These are phyloP conservation scores for Darksidea phi DNA, from an alignment of 495 filamentous ascomycete genomes.

Conservation along the genomic window DNA sequence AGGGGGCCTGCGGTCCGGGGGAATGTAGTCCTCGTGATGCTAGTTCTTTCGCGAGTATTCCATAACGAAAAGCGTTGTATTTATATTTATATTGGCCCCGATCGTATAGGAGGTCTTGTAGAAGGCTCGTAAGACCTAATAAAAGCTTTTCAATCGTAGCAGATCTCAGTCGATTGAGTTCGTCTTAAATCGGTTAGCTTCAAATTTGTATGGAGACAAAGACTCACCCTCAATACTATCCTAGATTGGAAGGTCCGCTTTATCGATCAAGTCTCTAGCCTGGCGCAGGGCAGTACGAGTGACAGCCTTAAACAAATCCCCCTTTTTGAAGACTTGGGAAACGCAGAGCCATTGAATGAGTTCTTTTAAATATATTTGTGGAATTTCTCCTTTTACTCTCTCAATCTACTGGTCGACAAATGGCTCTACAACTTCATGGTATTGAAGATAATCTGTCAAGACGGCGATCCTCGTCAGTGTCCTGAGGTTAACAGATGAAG, in stretches of 20 bases:
- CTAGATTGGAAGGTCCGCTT: slow-evolving; percentile 4
- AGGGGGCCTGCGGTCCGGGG: slow-evolving; percentile 3
- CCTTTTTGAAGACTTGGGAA: not conserved
- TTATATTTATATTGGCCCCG: not conserved
- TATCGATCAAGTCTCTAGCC: slow-evolving; percentile 1
- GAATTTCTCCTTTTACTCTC: slow-evolving; percentile 2
- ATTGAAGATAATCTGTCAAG: slow-evolving; percentile 5
- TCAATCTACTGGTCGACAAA: slow-evolving; percentile 8
- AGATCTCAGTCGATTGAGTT: not conserved
- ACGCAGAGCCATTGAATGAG: slow-evolving; percentile 16
- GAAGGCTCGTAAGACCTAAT: slow-evolving; percentile 6
- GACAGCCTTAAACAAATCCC: not conserved
- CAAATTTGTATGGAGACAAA: not conserved
- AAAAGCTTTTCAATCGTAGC: not conserved
- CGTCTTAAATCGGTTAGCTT: not conserved
- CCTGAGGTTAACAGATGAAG: slow-evolving; percentile 3
- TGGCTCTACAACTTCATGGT: slow-evolving; percentile 7
- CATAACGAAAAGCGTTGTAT: slow-evolving; percentile 10
- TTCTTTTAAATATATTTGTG: slow-evolving; percentile 1
- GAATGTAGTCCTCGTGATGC: not conserved
- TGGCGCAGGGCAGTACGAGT: not conserved
- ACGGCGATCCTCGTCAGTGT: slow-evolving; percentile 9
- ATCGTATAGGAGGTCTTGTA: slow-evolving; percentile 6
- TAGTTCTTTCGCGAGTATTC: slow-evolving; percentile 2
- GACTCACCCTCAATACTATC: slow-evolving; percentile 1